Base-by-base conservation (phyloP, 495 filamentous ascomycete species). In the Xylaria acuta region DNA sequence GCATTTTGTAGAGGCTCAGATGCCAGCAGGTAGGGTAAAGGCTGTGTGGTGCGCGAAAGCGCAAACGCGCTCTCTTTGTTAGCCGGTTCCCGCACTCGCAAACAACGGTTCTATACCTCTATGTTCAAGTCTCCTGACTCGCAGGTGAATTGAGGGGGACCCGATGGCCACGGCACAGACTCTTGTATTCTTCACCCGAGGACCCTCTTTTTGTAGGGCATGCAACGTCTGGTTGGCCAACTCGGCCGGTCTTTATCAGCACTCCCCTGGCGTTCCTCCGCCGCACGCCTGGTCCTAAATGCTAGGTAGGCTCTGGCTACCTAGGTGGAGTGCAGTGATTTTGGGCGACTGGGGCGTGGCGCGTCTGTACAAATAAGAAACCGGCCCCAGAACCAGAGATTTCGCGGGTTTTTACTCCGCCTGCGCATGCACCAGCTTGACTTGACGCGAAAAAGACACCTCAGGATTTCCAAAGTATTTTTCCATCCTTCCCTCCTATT, bases 351-450 rank as follows among this genome's bases (percentile, higher is more conserved):
- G 64, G 41, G 65, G 62, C 54, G 54, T 54, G 65, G 71, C 71
- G 71, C 71, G 71, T 75, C 59, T 77, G 75, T 83, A 82, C 82
- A 83, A 83, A 84, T 82, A 82, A 80, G 76, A 82, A 81, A 69
- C 73, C 74, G 73, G 77, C 80, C 77, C 80, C 76, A 79, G 72
- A 73, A 73, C 76, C 18, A 77, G 80, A 77, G 78, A 77, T 79
- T 80, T 81, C 76, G 76, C 74, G 73, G n/a, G 70, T 69, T 78
- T 75, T 75, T 74, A 38, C 72, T 74, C 73, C 74, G 77, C 72
- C 59, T 59, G 65, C 68, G 47, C 69, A 65, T 74, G 71, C 64
- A 67, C 71, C 72, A 64, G 43, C 75, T 74, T 73, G 75, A 73
- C 70, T 70, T 75, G 58, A 66, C 64, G 67, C 76, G 78, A 77